phyloP scores from a whole-genome alignment of 2,329 filamentous ascomycete species.

The Mycocentrospora acerina region DNA sequence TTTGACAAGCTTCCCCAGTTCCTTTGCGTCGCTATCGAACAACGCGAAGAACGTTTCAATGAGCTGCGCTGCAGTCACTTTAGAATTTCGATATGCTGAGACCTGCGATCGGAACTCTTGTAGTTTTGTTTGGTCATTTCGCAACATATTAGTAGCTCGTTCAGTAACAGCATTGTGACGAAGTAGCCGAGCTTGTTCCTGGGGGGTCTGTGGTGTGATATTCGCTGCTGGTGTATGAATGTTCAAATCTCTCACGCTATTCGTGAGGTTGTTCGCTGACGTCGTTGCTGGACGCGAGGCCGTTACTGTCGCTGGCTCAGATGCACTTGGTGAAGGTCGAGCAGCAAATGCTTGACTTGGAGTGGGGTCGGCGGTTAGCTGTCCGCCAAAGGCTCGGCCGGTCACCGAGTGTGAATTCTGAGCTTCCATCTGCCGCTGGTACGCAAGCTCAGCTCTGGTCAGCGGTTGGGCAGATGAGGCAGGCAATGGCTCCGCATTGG shows the following conservation, averaged over 20 bases:
- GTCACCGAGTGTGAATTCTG: slow-evolving; percentile 82
- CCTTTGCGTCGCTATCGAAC: slow-evolving; percentile 77
- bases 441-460: slow-evolving; percentile 83
- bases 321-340: slow-evolving; percentile 46
- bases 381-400: slow-evolving; percentile 80
- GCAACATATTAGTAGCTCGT: slow-evolving; percentile 77
- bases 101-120: slow-evolving; percentile 76
- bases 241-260: slow-evolving; percentile 20
- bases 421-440: slow-evolving; percentile 88
- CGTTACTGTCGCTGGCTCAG: slow-evolving; percentile 43
- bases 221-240: slow-evolving; percentile 35
- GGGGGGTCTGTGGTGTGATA: slow-evolving; percentile 54
- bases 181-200: slow-evolving; percentile 77
- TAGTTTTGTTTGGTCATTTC: slow-evolving; percentile 74
- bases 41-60: slow-evolving; percentile 86
- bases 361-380: slow-evolving; percentile 61
- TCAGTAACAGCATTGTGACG: slow-evolving; percentile 85
- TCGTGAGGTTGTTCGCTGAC: slow-evolving; percentile 18
- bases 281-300: slow-evolving; percentile 35
- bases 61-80: slow-evolving; percentile 71
- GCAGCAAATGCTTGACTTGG: slow-evolving; percentile 48
- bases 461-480: slow-evolving; percentile 76
- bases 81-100: slow-evolving; percentile 71
- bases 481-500: slow-evolving; percentile 79
- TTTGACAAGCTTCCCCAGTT: slow-evolving; percentile 84